phyloP scores from a whole-genome alignment of 768 basidiomycete genomes.

The Lentinula sp. region DNA sequence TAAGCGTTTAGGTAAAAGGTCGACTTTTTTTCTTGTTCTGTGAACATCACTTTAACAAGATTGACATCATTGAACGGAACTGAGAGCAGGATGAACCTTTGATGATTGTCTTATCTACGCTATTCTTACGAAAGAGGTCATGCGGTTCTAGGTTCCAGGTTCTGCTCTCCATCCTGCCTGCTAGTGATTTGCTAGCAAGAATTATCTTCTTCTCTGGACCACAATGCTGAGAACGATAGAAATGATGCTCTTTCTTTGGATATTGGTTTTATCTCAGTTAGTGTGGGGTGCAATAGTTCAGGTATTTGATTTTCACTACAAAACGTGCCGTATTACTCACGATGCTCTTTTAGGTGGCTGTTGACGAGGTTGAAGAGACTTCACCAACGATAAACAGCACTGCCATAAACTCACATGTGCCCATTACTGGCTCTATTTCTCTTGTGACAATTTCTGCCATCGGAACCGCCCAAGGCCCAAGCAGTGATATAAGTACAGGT shows the following conservation, averaged over 20 bases:
- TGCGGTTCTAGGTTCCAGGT: too few relatives aligned
- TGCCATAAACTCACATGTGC: neutral
- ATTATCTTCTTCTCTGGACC: neutral
- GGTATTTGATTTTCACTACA: neutral
- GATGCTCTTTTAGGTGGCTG: neutral
- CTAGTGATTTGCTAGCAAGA: too few relatives aligned
- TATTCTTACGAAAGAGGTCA: neutral
- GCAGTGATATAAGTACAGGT: neutral
- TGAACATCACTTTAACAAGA: too few relatives aligned
- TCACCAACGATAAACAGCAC: neutral
- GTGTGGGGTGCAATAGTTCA: neutral
- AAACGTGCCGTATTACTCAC: neutral
- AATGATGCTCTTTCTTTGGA: neutral
- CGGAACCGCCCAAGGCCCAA: neutral
- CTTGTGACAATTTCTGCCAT: neutral
- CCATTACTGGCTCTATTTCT: neutral
- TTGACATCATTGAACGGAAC: too few relatives aligned
- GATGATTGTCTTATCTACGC: conserved; percentile 14
- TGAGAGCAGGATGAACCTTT: neutral
- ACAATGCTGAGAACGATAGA: neutral
- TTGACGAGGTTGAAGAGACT: neutral
- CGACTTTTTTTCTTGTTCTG: too few relatives aligned
- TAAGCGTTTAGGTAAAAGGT: too few relatives aligned
- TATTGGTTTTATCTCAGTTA: neutral
- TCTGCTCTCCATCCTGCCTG: too few relatives aligned